phyloP scores from a whole-genome alignment of 75 land plant species.

The Picea glauca region DNA sequence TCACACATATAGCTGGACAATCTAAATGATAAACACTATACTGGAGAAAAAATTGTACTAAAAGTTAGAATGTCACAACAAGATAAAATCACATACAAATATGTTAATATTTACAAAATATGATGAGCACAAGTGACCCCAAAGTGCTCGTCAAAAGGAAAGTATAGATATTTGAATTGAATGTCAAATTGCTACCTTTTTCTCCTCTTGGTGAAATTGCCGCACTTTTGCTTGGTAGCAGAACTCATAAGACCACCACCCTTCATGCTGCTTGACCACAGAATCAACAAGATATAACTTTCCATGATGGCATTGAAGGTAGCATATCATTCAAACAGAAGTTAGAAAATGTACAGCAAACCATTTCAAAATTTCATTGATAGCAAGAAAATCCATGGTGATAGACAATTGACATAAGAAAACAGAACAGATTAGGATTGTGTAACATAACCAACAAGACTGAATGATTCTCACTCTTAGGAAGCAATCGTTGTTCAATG shows the following conservation, averaged over 20 bases:
- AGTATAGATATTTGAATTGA: too few species aligned
- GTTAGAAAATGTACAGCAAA: neutral
- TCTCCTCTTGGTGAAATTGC: constrained; percentile 30
- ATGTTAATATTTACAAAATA: too few species aligned
- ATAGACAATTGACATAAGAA: neutral
- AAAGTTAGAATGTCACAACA: too few species aligned
- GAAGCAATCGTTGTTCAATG: constrained; percentile 28
- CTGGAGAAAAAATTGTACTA: too few species aligned
- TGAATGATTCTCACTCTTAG: constrained; percentile 17
- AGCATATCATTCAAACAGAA: neutral
- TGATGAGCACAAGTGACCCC: too few species aligned
- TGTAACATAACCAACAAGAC: neutral
- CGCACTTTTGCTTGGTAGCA: constrained; percentile 37
- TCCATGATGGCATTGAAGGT: neutral
- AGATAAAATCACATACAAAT: too few species aligned
- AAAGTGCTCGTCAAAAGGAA: too few species aligned
- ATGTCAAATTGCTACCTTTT: constrained; percentile 21
- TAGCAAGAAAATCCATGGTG: neutral
- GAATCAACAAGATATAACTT: neutral
- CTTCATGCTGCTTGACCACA: constrained; percentile 27
- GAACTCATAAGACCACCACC: constrained; percentile 49
- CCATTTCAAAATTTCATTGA: neutral
- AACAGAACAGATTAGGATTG: neutral
- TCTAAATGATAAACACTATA: too few species aligned
- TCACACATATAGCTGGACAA: too few species aligned